Base-by-base conservation (phyloP, 257 asterid species). In the Capsicum chinense region DNA sequence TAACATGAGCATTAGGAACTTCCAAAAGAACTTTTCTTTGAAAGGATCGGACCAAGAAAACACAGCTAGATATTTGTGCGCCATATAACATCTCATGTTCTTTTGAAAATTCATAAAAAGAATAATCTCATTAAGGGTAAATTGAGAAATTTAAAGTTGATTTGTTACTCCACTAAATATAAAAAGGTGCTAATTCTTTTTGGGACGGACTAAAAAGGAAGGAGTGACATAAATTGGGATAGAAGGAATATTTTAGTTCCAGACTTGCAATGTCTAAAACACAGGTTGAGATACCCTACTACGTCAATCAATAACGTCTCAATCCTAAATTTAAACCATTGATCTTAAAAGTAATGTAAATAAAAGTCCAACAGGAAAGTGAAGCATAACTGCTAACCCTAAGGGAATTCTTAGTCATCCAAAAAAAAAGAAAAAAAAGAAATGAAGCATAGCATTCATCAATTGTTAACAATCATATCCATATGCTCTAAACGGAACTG, bases 381-480 rank as follows among this genome's bases (percentile, higher is more conserved):
- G 19, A 33, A 42, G 26, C 79, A 42, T 39, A 69, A 39, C 33
- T 16, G 33, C 54, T 39, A 9, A 54, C 56, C 33, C 19, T 39
- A 14, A 5, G 79, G 79, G 26, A 69, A 39, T 68, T 68, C 78
- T 68, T 21, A 15, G 7, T 16, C 16, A 39, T 4, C 8, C 26
- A 5, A 42, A 8, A 35, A 35, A 67, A 69, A 42, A 13, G 79
- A 26, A 26, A 26, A 26, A 26, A 26, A 26, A 26, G 79, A 42
- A 69, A 37, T 68, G 79, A 69, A 71, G 37, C 79, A 71, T 47
- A 52, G 7, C 64, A 78, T 54, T 52, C 64, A 78, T 78, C 81
- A 52, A 4, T 26, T 62, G 66, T 48, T 35, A 50, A 19, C 62
- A 54, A 26, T 81, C 81, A 54, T 5, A 56, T 52, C 70, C 60